Base-by-base conservation (phyloP, 768 basidiomycete genomes). In the Trichaptum fuscoviolaceum region DNA sequence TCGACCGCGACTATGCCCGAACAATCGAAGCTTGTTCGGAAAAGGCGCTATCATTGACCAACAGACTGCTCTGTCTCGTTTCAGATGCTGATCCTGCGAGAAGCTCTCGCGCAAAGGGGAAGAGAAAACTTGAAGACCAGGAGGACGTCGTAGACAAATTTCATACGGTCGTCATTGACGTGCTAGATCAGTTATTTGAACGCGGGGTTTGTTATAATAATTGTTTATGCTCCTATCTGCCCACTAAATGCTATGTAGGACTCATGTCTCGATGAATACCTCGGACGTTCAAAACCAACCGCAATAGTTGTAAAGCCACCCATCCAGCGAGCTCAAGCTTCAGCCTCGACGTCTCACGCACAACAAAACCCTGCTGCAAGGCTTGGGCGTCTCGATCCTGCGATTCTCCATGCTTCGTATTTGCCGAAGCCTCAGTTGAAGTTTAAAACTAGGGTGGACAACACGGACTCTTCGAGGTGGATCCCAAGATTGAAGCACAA, bases 61-160 rank as follows among this genome's bases (percentile, higher is more conserved):
- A 91, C 73, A 81, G 79, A 64, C 79, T 95, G 20, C 73, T 97
- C 58, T 71, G 74, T 26, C 75, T 89, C 2, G 81, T 83, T 10
- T 76, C 81, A 17, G 81, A 83, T 69, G 77, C 80, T 26, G 80
- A 80, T 71, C 57, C 77, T 70, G 65, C 73, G 9, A 64, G 67
- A 57, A 62, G 71, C 72, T 69, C 69, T 34, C 78, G 77, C 63
- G 77, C 78, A 30, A 87, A 88, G 74, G 85, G 83, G 27, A 87
- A 88, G 72, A 79, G 77, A 23, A 83, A 80, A 70, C 71, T 91
- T 63, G 80, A 83, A 65, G 84, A 80, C 65, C 84, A 91, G 72
- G 94, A 97, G 70, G 91, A 95, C 77, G 84, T 96, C 2, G 77
- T 92, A 35, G 96, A 97, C 74, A 87, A 85, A 69, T 96, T 95